These are phyloP conservation scores for Eucalyptus fibrosa DNA, from an alignment of 345 rosid genomes.

Conservation along the genomic window DNA sequence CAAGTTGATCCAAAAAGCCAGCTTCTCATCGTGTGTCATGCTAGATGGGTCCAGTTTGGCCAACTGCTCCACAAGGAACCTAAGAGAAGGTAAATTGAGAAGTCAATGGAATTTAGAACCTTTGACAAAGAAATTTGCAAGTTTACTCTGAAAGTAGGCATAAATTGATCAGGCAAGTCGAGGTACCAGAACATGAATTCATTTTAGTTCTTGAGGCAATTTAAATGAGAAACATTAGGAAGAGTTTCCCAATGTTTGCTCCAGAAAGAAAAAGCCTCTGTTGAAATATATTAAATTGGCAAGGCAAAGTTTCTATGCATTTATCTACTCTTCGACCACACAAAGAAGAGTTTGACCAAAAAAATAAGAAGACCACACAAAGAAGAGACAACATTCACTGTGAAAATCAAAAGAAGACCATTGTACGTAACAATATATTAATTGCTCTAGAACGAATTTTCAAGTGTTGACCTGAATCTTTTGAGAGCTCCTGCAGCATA, in stretches of 20 bases:
- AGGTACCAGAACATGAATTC: neutral
- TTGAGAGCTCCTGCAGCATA: conserved; percentile 37
- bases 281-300: neutral
- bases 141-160: neutral
- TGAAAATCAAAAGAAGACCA: neutral
- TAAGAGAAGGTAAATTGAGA: neutral
- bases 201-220: neutral
- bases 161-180: neutral
- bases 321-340: neutral
- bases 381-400: neutral
- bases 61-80: conserved; percentile 57
- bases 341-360: neutral
- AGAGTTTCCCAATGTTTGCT: neutral
- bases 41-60: conserved; percentile 32
- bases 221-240: neutral
- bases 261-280: neutral
- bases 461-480: conserved; percentile 16
- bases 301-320: neutral
- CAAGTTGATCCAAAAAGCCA: conserved; percentile 66
- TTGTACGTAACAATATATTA: neutral
- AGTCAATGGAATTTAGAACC: neutral
- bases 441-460: neutral
- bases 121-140: neutral
- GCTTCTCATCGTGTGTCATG: conserved; percentile 35
- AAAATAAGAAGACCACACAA: too few relatives aligned